Base-by-base conservation (phyloP, 352 stramenopile genomes). In the Aphanomyces stellatus region DNA sequence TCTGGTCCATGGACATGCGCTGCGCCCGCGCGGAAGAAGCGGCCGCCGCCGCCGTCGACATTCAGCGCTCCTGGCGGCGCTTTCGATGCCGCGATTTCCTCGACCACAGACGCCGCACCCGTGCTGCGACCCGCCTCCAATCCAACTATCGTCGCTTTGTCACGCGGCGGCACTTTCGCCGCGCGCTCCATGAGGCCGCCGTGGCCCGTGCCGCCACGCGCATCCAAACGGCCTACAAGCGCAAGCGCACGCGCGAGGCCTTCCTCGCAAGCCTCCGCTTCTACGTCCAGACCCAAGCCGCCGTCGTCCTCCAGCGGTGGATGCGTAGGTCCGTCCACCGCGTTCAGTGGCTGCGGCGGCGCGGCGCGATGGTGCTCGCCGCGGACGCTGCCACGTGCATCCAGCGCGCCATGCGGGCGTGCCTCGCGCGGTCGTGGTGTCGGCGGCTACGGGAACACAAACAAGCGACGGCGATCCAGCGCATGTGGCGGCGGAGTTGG, bases 291-390 rank as follows among this genome's bases (percentile, higher is more conserved):
- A 7, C 84, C 85, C 49, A 73, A 78, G 53, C 65, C 13, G 0
- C 22, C 19, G 24, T 89, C 77, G 78, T 41, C 53, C 2, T 19
- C 7, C 24, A 87, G 75, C 55, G 65, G 43, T n/a, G 24, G 15
- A 2, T 82, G 74, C 48, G 31, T 42, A 2, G 51, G 65, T 8
- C 62, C 81, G 4, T 75, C 72, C 3, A 49, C 63, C 2, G 49
- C 62, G 0, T 70, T 61, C 22, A 62, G 82, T 5, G 46, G 41
- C 15, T 31, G 10, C 31, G 57, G 85, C 35, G 76, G 85, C 8
- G 73, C 82, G 28, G 62, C 74, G 60, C 70, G 85, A n/a, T 77
- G 86, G 72, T 81, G 77, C 46, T 57, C 71, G 17, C 49, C 11
- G n/a, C 24, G 10, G 61, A 62, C 24, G 79, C 77, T 17, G 74